Evolutionary conservation across 331 rosid species (phyloP), one percentile per base, ranked within the genome.

Genomic region (Pyracantha coccinea): DNA sequence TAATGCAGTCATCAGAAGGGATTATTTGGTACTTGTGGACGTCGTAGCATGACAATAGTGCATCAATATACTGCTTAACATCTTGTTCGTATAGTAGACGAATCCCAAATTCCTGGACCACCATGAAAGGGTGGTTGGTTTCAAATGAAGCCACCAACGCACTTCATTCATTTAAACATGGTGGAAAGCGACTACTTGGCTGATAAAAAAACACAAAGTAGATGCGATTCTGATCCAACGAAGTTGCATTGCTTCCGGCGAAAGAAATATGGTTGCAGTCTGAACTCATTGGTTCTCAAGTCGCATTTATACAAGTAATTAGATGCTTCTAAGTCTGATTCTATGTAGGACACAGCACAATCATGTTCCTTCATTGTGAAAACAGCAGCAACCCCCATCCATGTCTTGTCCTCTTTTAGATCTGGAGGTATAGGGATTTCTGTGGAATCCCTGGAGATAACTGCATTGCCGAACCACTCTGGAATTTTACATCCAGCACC

Each of bases 21-120:
- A 52, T 52, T 52, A 44, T 44, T 44, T 44, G 17, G 52, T 44
- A 44, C 17, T 44, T 44, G 1, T 44, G 52, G 52, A 44, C 6
- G 6, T 44, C 52, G 6, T 44, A 44, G 52, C 52, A 44, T 0
- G 52, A 44, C 52, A 1, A 28, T 41, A 15, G 1, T 55, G 59
- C 8, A 62, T 74, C 71, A 62, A 63, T 28, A 76, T 35, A 55
- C 69, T 44, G 35, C 68, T 32, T 27, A 67, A 21, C 69, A 76
- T 68, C 25, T 59, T 58, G 69, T 8, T 68, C 62, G 21, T 27
- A 68, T 9, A 68, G 5, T 7, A 76, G 50, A 6, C 52, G 63
- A 32, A 64, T 65, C 5, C 75, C 75, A 77, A 61, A 77, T 64
- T 66, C 27, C 8, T 57, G 31, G n/a, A 68, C 27, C 53, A 35